Base-by-base conservation (phyloP, 148 eudicot species). In the Fagopyrum tataricum region DNA sequence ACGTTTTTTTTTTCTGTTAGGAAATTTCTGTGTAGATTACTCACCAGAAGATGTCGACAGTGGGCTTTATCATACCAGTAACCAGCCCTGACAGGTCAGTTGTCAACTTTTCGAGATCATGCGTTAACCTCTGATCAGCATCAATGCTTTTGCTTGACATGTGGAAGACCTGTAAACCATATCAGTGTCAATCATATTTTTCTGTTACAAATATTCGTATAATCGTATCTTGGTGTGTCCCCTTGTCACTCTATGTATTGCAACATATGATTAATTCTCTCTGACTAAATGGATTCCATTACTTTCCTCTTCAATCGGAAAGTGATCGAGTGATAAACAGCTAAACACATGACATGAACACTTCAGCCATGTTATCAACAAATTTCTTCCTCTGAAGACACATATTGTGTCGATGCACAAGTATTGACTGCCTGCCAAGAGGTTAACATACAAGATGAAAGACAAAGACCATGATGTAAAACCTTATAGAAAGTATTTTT, bases 41-140 rank as follows among this genome's bases (percentile, higher is more conserved):
- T 85, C 74, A 89, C 98, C 98, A 94, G 76, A 94, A 71, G 71
- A 94, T 94, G 84, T 94, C 98, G 44, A 94, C 98, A 70, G 91
- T 85, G 73, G 98, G 98, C 84, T 94, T 94, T 70, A 94, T 96
- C 97, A 94, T 85, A 80, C 98, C 98, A 48, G 98, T 91, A 61
- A 91, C 97, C 78, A 94, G 82, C 21, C 97, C 91, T 55, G 98
- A 94, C 75, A 94, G 79, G 69, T 94, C 97, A 64, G 85, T 72
- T n/a, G 96, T 89, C 74, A 94, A 83, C 81, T 94, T 94, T 85
- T 94, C 98, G 59, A 94, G 84, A 76, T 94, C 98, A 74, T 89
- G 98, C 39, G 98, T 94, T 41, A 94, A 39, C 77, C 97, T 85
- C 81, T 94, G 98, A 80, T 94, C 98, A 51, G 98, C 98, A 84